Percentiles rank a stretch among this genome's conserved stretches.
Evolutionary conservation across 495 filamentous ascomycete species (phyloP).

Genomic region (Usnea hakonensis): DNA sequence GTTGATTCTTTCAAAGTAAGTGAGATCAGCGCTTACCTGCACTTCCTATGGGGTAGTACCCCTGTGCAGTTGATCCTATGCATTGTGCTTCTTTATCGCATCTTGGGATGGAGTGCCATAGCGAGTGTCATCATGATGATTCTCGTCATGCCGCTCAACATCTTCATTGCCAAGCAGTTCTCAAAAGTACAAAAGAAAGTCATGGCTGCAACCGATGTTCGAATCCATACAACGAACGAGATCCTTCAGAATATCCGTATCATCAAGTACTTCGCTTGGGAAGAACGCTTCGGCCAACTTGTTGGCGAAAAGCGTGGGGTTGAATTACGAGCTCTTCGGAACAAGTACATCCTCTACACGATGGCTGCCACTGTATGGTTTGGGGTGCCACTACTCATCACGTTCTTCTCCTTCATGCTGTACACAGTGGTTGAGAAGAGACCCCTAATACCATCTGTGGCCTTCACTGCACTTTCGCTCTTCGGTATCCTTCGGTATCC

Average conservation of each 20-base stretch:
- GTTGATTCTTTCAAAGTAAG: conserved; percentile 99
- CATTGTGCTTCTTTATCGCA: conserved; percentile 68
- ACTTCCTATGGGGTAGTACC: conserved; percentile 80
- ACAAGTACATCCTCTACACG: conserved; percentile 85
- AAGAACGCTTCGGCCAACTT: conserved; percentile 77
- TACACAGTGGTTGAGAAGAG: conserved; percentile 91
- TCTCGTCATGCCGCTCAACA: conserved; percentile 79
- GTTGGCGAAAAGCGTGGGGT: conserved; percentile 78
- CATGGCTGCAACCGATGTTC: conserved; percentile 88
- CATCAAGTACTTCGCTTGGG: conserved; percentile 99
- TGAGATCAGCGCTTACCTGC: conserved; percentile 84
- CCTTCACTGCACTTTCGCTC: conserved; percentile 92
- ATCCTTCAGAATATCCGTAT: conserved; percentile 96
- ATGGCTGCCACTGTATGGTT: conserved; percentile 91
- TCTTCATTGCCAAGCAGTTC: conserved; percentile 77
- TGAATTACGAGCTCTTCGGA: conserved; percentile 71
- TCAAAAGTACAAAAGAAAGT: conserved; percentile 78
- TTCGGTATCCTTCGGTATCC: conserved; percentile 94
- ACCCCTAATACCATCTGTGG: conserved; percentile 81
- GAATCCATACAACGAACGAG: conserved; percentile 95
- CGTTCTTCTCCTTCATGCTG: conserved; percentile 87
- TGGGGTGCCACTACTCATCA: conserved; percentile 89
- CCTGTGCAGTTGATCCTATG: conserved; percentile 76
- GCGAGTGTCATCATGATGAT: conserved; percentile 91
- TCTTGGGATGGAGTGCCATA: conserved; percentile 88